A percentile compares a stretch with the other conserved stretches of the same genome.
These are phyloP conservation scores for Phytopythium sindhum DNA, from an alignment of 352 stramenopile species.

Conservation along the genomic window DNA sequence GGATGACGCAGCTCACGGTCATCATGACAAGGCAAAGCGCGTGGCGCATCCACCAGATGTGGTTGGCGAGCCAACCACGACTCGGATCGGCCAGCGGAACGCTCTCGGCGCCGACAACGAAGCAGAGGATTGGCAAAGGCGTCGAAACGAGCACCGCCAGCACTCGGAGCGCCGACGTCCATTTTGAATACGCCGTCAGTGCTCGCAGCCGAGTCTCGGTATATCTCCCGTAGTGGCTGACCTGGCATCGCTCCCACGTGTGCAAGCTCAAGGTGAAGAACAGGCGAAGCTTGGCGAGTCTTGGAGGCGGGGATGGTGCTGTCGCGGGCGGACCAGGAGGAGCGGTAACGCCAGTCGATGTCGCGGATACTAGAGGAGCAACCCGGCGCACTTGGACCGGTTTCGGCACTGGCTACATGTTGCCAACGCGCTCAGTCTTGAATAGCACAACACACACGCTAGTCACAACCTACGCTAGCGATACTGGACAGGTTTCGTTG, in stretches of 20 bases:
- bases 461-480: neutral
- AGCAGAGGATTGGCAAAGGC: constrained; percentile 6
- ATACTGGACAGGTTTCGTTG: neutral
- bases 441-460: neutral
- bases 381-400: neutral
- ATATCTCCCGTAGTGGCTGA: constrained; percentile 4
- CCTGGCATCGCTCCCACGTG: constrained; percentile 5
- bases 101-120: constrained; percentile 3
- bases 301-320: neutral
- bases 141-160: neutral
- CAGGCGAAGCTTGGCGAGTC: neutral
- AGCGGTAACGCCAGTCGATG: neutral
- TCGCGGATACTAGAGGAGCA: neutral
- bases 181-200: constrained; percentile 1
- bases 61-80: neutral
- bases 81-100: neutral
- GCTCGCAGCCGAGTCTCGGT: neutral
- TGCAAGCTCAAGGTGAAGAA: neutral
- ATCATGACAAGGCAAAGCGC: constrained; percentile 1
- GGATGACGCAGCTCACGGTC: neutral
- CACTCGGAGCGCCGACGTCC: neutral
- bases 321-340: neutral
- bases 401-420: neutral
- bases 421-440: neutral
- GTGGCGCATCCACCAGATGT: constrained; percentile 7